Conservation (phyloP, 768 basidiomycete genomes). For the Mycena metata region DNA sequence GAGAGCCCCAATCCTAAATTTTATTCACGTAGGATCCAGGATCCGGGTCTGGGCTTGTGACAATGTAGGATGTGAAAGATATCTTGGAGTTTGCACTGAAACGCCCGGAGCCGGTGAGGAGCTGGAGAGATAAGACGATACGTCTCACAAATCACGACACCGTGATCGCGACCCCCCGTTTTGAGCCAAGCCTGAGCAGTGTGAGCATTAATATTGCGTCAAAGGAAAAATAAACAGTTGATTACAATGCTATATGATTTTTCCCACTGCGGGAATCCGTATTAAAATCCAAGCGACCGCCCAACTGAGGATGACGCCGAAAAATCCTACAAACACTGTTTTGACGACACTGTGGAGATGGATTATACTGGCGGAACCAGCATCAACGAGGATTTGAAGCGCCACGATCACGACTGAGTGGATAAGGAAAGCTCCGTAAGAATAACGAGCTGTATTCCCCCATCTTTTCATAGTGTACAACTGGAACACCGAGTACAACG, state of each 20-base stretch:
- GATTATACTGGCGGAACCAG: constrained; percentile 1
- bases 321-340: constrained; percentile 15
- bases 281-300: constrained; percentile 24
- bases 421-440: constrained; percentile 30
- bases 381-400: constrained; percentile 24
- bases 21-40: too few relatives aligned
- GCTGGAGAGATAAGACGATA: too few relatives aligned
- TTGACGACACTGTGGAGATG: constrained; percentile 17
- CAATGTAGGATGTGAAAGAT: too few relatives aligned
- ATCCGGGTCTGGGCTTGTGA: too few relatives aligned
- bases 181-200: too few relatives aligned
- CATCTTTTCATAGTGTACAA: constrained; percentile 24
- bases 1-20: too few relatives aligned
- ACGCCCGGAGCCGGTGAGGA: too few relatives aligned
- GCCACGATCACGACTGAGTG: constrained; percentile 28
- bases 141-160: too few relatives aligned
- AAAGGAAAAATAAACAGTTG: too few relatives aligned
- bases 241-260: constrained; percentile 17
- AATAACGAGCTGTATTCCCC: constrained; percentile 31
- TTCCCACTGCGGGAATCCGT: constrained; percentile 26
- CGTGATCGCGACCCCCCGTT: too few relatives aligned
- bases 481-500: constrained; percentile 31
- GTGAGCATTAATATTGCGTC: too few relatives aligned
- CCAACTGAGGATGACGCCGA: constrained; percentile 26
- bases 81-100: too few relatives aligned